Evolutionary conservation across 1,284 basidiomycete species (phyloP), one percentile per base, ranked within the genome.

Genomic region (Athelia sp.): DNA sequence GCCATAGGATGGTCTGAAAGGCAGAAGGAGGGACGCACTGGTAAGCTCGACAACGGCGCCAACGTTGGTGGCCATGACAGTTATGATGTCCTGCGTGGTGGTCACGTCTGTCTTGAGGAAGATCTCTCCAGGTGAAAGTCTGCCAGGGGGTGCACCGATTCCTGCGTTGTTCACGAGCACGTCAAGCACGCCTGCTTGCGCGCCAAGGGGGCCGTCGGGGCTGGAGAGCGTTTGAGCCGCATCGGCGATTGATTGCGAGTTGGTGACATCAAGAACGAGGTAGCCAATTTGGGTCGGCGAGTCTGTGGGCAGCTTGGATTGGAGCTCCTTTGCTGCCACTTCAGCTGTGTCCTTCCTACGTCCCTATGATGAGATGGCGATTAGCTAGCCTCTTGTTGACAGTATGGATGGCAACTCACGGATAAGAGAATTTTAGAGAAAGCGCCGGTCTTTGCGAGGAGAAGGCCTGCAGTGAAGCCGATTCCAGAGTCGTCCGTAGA

Each of bases 81-180:
- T 4, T 18, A 47, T 18, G 18, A 47, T 40, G 22, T 47, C 46
- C 17, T 42, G 31, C 9, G 46, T 32, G 11, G 46, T 47, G 21
- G 46, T 47, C 13, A 21, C 32, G 11, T 47, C 32, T 13, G 46
- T 47, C 19, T 17, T 17, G 14, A 47, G 17, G 32, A 47, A 42
- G 32, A 47, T 47, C 17, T 36, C 35, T 13, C 19, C 46, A 4
- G 3, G n/a, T 10, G 21, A 14, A 10, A 47, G 15, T 21, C 46
- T 29, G 15, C 34, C 34, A 9, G 45, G 46, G 19, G 46, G 46
- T 19, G 26, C 46, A 38, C 46, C 46, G 32, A 38, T 23, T 3
- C 46, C 46, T 36, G 46, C 46, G 24, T 47, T 47, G n/a, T 47
- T 47, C 18, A 47, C 35, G 31, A 47, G 22, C 13, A 47, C 46